phyloP scores from a whole-genome alignment of 495 filamentous ascomycete genomes.

The Tetracladium marchalianum region DNA sequence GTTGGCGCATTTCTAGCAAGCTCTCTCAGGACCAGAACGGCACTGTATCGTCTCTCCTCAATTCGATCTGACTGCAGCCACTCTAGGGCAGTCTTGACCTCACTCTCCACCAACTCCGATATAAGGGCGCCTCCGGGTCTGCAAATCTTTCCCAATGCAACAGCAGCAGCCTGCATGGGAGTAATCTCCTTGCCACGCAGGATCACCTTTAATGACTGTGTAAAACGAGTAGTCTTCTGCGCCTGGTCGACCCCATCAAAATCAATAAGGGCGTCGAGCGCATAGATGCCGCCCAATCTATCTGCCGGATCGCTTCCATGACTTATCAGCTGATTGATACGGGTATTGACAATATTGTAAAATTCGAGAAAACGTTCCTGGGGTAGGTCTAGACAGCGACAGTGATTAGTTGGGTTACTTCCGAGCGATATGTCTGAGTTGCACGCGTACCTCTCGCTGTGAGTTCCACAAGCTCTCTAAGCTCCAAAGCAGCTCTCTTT shows the following conservation, averaged over 20 bases:
- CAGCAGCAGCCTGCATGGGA: slow-evolving; percentile 79
- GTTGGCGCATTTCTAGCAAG: slow-evolving; percentile 86
- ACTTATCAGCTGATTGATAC: slow-evolving; percentile 66
- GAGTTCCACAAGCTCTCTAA: slow-evolving; percentile 29
- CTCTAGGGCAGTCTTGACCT: slow-evolving; percentile 89
- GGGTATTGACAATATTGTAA: slow-evolving; percentile 67
- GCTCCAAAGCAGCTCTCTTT: slow-evolving; percentile 30
- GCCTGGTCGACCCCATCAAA: slow-evolving; percentile 93
- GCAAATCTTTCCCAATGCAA: slow-evolving; percentile 79
- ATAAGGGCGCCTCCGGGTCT: slow-evolving; percentile 89
- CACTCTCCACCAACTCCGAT: slow-evolving; percentile 91
- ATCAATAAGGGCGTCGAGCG: slow-evolving; percentile 85
- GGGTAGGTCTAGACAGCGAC: slow-evolving; percentile 49
- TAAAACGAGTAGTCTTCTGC: slow-evolving; percentile 88
- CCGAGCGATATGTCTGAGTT: not conserved
- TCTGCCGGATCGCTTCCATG: slow-evolving; percentile 80
- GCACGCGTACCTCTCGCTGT: slow-evolving; percentile 26
- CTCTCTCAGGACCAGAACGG: slow-evolving; percentile 82
- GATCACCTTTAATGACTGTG: slow-evolving; percentile 77
- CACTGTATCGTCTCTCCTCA: slow-evolving; percentile 83
- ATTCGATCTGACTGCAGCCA: slow-evolving; percentile 93
- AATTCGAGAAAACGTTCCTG: slow-evolving; percentile 68
- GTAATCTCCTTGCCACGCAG: slow-evolving; percentile 79
- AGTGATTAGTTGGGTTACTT: not conserved
- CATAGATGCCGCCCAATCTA: slow-evolving; percentile 80